Evolutionary conservation across 2,329 filamentous ascomycete species (phyloP).

Genomic region (Ophiostoma piceae): DNA sequence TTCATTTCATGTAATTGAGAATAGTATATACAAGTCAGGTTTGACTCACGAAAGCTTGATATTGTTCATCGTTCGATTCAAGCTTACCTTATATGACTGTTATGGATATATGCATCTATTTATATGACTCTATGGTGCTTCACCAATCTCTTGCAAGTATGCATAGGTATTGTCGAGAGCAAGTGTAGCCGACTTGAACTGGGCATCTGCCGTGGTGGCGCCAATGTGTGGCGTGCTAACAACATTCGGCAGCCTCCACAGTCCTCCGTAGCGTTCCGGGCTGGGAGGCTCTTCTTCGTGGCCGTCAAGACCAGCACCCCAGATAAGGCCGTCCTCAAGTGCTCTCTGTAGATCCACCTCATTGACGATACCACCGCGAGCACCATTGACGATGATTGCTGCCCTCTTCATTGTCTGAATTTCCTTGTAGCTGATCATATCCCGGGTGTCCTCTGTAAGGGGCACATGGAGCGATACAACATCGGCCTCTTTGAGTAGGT

Average conservation of each 20-base stretch:
- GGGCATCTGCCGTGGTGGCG: conserved; percentile 27
- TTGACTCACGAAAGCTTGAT: too few relatives aligned
- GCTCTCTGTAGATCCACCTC: conserved; percentile 28
- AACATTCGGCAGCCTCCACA: conserved; percentile 30
- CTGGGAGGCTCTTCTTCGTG: conserved; percentile 32
- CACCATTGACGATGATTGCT: conserved; percentile 34
- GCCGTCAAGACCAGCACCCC: conserved; percentile 30
- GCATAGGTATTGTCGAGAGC: conserved; percentile 10
- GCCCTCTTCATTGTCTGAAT: conserved; percentile 31
- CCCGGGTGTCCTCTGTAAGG: conserved; percentile 30
- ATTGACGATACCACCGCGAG: conserved; percentile 34
- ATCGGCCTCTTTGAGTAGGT: conserved; percentile 33
- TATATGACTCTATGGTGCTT: conserved; percentile 23
- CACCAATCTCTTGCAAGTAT: background rate
- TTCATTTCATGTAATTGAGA: too few relatives aligned
- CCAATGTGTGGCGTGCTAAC: conserved; percentile 29
- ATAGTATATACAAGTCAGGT: too few relatives aligned
- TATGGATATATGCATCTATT: too few relatives aligned
- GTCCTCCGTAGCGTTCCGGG: conserved; percentile 29
- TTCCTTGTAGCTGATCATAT: conserved; percentile 32
- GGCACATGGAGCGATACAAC: conserved; percentile 36
- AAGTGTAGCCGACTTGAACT: conserved; percentile 15
- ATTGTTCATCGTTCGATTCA: too few relatives aligned
- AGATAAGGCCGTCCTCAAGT: conserved; percentile 32
- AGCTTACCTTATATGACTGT: too few relatives aligned